phyloP scores from a whole-genome alignment of 345 rosid species.

The Crucihimalaya himalaica region DNA sequence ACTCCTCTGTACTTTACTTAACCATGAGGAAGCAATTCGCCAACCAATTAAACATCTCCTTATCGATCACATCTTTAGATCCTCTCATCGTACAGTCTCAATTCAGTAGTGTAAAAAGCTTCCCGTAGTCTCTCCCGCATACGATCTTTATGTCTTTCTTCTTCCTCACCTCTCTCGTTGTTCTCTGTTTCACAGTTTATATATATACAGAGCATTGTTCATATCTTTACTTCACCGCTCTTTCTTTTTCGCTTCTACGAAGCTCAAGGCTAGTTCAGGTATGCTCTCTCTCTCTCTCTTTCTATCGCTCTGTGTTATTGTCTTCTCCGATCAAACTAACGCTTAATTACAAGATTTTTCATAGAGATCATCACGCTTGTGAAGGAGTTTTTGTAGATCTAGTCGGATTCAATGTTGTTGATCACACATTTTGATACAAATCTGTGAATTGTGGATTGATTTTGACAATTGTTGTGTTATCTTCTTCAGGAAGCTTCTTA shows the following conservation, averaged over 20 bases:
- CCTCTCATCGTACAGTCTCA: neutral
- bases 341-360: neutral
- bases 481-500: constrained; percentile 35
- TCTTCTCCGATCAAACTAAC: constrained; percentile 17
- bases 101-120: neutral
- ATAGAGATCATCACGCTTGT: neutral
- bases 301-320: neutral
- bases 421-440: neutral
- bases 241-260: constrained; percentile 24
- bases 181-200: constrained; percentile 7
- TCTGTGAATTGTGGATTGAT: neutral
- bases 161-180: constrained; percentile 15
- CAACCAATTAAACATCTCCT: constrained; percentile 19
- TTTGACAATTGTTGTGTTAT: neutral
- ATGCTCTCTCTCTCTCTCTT: constrained; percentile 9
- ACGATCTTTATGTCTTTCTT: constrained; percentile 10
- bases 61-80: neutral
- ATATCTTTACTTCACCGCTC: constrained; percentile 33
- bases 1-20: constrained; percentile 26
- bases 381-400: neutral
- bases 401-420: constrained; percentile 3
- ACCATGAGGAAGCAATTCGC: neutral
- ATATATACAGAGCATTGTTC: constrained; percentile 24
- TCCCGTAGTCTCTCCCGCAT: constrained; percentile 17
- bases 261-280: constrained; percentile 10